Evolutionary conservation across 805 yeast species (phyloP), one percentile per base, ranked within the genome.

Genomic region (Candida morakotiae): DNA sequence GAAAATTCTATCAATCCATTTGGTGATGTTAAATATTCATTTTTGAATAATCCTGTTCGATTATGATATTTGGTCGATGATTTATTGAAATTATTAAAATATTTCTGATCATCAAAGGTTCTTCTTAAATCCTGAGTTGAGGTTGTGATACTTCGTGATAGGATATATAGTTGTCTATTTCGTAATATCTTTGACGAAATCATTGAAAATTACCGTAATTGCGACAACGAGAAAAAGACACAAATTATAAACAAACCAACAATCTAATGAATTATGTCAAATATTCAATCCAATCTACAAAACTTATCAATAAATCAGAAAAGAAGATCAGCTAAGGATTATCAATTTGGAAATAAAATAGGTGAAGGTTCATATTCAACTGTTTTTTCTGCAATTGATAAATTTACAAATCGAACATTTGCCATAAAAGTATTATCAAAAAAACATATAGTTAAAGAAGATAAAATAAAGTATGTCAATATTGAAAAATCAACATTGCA

Each of bases 281-380:
- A 17, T 25, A 9, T 34, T 21, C 9, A 7, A 11, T 31, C 34
- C 5, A 37, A 22, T 15, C 13, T 38, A 9, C 41, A 32, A 19
- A 29, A 32, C 23, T 22, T 38, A 20, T 32, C 37, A 20, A 25
- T 38, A 15, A 14, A 34, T 9, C 14, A 19, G 13, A 37, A 28
- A 19, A 30, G 34, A 49, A 62, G 75, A 48, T 63, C 83, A 15
- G 94, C 87, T 9, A 78, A 81, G 46, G 98, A 93, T 55, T 93
- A 89, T 59, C 83, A 80, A 44, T 87, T 93, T 55, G 94, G 95
- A 8, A 79, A 86, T 13, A 79, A 83, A 30, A 75, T 93, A 17
- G 98, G 98, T 4, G 96, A 87, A 56, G 98, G 98, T 1, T 87
- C 97, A 6, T 93, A 91, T 56, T 89, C 98, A 9, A 87, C 94